phyloP scores from a whole-genome alignment of 2,329 filamentous ascomycete genomes.

The Diaporthe sp. region DNA sequence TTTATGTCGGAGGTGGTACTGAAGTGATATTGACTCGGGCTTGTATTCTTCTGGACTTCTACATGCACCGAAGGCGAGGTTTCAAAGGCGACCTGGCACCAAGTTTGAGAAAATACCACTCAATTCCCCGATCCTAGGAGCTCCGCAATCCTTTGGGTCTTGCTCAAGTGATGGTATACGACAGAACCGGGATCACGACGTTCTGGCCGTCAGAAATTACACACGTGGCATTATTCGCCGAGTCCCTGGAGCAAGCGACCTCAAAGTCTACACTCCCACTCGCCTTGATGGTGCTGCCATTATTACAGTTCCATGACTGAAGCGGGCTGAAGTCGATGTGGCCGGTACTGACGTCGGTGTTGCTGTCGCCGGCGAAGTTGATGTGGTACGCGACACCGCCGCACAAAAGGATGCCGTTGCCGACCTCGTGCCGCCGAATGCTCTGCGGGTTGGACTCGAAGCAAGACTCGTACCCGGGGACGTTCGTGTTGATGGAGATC shows the following conservation, averaged over 20 bases:
- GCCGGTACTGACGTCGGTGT: slow-evolving; percentile 19
- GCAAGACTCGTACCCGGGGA: slow-evolving; percentile 21
- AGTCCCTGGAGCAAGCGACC: slow-evolving; percentile 15
- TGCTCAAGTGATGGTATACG: slow-evolving; percentile 21
- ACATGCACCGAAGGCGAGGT: neutral
- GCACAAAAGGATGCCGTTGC: slow-evolving; percentile 19
- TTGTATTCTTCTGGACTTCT: neutral
- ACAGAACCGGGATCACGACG: slow-evolving; percentile 27
- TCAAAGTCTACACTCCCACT: slow-evolving; percentile 34
- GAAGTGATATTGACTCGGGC: neutral
- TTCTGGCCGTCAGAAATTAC: slow-evolving; percentile 5
- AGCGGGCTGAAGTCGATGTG: slow-evolving; percentile 25
- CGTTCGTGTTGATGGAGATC: slow-evolving; percentile 18
- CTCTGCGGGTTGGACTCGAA: slow-evolving; percentile 36
- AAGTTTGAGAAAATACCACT: no score
- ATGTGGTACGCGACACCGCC: slow-evolving; percentile 30
- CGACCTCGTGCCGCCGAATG: slow-evolving; percentile 31
- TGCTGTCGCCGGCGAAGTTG: slow-evolving; percentile 23
- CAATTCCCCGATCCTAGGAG: neutral
- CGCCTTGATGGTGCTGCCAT: slow-evolving; percentile 29
- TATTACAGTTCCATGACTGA: slow-evolving; percentile 22
- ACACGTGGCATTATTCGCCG: slow-evolving; percentile 27
- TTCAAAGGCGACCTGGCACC: no score
- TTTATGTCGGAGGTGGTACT: neutral
- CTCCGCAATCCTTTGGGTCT: accelerated